Evolutionary conservation across 2,329 filamentous ascomycete species (phyloP).

Genomic region (Colletotrichum chlorophyti): DNA sequence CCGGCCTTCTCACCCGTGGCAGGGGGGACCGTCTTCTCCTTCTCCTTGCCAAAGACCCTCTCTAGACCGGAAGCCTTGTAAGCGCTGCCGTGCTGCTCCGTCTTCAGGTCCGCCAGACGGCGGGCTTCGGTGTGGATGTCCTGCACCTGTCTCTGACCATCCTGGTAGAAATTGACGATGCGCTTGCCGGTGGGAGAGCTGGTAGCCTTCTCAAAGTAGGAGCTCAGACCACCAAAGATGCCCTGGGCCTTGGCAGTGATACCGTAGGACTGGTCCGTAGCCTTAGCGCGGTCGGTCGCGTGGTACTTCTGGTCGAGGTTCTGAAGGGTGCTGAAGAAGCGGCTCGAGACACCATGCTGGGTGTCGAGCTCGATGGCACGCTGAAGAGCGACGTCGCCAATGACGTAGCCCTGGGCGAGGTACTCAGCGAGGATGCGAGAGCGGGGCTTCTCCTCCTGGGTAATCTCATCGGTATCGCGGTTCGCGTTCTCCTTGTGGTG

Average conservation of each 20-base stretch:
- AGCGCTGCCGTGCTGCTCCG: slow-evolving; percentile 64
- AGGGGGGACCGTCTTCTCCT: slow-evolving; percentile 59
- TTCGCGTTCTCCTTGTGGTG: slow-evolving; percentile 62
- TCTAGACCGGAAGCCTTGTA: slow-evolving; percentile 66
- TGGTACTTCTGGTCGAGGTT: slow-evolving; percentile 86
- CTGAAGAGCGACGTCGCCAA: slow-evolving; percentile 78
- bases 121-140: slow-evolving; percentile 94
- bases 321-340: slow-evolving; percentile 79
- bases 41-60: slow-evolving; percentile 63
- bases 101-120: slow-evolving; percentile 88
- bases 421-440: slow-evolving; percentile 95
- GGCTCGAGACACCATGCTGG: slow-evolving; percentile 83
- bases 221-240: slow-evolving; percentile 70
- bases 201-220: slow-evolving; percentile 94
- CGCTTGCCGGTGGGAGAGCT: slow-evolving; percentile 88
- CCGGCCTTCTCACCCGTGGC: slow-evolving; percentile 52
- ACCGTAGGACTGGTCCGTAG: slow-evolving; percentile 84
- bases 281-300: slow-evolving; percentile 84
- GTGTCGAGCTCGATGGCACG: slow-evolving; percentile 86
- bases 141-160: slow-evolving; percentile 85
- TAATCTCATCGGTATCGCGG: slow-evolving; percentile 72
- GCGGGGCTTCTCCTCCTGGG: slow-evolving; percentile 96
- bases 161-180: slow-evolving; percentile 85
- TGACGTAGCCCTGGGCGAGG: slow-evolving; percentile 89
- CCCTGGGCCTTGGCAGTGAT: slow-evolving; percentile 76